Evolutionary conservation across 2,329 filamentous ascomycete species (phyloP).

Genomic region (Alternaria sp.): DNA sequence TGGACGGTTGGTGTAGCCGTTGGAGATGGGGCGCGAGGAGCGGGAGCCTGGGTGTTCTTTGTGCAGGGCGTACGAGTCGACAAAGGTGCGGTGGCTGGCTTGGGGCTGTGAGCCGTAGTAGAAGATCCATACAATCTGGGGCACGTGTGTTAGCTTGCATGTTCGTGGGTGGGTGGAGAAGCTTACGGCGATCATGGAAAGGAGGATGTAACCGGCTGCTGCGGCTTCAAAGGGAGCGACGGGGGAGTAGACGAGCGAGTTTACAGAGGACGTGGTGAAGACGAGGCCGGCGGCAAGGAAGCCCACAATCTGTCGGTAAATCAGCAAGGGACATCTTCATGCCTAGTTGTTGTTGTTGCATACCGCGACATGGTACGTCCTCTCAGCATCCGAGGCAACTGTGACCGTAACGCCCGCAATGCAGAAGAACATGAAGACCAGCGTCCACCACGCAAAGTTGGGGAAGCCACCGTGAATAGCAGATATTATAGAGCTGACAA

Average conservation of each 20-base stretch:
- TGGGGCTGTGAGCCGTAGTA: conserved; percentile 96
- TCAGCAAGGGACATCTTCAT: conserved; percentile 29
- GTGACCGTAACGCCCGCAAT: conserved; percentile 83
- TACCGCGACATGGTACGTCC: conserved; percentile 90
- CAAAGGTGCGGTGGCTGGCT: conserved; percentile 84
- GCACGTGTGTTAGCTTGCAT: conserved; percentile 29
- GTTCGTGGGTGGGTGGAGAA: no score
- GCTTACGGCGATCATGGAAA: conserved; percentile 91
- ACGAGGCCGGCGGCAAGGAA: conserved; percentile 86
- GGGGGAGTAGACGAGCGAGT: conserved; percentile 81
- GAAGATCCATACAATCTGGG: conserved; percentile 95
- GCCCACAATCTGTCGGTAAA: conserved; percentile 72
- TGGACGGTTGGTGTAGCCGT: conserved; percentile 77
- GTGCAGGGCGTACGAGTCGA: conserved; percentile 93
- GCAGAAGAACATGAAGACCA: conserved; percentile 84
- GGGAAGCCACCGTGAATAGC: conserved; percentile 70
- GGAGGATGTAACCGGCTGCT: conserved; percentile 89
- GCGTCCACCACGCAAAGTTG: conserved; percentile 91
- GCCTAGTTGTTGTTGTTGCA: neutral
- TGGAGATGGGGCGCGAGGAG: conserved; percentile 75
- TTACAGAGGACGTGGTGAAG: conserved; percentile 85
- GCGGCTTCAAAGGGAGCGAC: conserved; percentile 82
- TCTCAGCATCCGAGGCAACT: conserved; percentile 82
- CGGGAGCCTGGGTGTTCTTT: conserved; percentile 76
- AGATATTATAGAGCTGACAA: conserved; percentile 84